Evolutionary conservation across 2,329 filamentous ascomycete species (phyloP), one percentile per base, ranked within the genome.

Genomic region (Berkeleyomyces basicola): DNA sequence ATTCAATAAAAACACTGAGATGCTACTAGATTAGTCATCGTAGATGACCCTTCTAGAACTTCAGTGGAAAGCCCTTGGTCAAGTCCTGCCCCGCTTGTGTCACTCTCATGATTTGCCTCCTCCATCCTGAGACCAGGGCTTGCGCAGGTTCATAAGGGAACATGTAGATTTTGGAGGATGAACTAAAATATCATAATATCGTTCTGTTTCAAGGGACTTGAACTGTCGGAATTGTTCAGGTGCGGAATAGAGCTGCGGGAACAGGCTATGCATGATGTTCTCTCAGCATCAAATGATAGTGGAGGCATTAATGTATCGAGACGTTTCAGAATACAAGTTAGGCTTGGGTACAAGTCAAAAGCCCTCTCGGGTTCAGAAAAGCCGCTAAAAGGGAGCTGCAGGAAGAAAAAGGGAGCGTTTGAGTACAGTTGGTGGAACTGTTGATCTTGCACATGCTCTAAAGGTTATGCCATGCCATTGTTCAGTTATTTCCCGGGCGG

Each of bases 111-210:
- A 43, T 43, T 11, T 36, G 9, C 33, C 31, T n/a, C 5, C 11
- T 36, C 37, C 49, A 37, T 53, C n/a, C 33, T 36, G 31, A n/a
- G 14, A n/a, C 31, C 4, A 37, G 9, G 23, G 23, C 49, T 53
- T 36, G 31, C 11, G 49, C 14, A 33, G 36, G 36, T 37, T 14
- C 10, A 53, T 9, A 36, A 31, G 49, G 49, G 49, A 31, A 53
- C 11, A 53, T 53, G 23, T 53, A 14, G 23, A 36, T 36, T 53
- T 37, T 37, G 49, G 4, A 53, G 49, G 49, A 53, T 53, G 49
- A 53, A 53, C 49, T 53, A 53, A 23, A 53, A 53, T 53, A 53
- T 53, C 49, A 53, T 53, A 53, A 53, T n/a, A 10, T 53, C 33
- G 49, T 36, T 37, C 10, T 53, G 49, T 53, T 53, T 53, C 49